phyloP scores from a whole-genome alignment of 768 basidiomycete genomes.

The Multifurca ochricompacta region DNA sequence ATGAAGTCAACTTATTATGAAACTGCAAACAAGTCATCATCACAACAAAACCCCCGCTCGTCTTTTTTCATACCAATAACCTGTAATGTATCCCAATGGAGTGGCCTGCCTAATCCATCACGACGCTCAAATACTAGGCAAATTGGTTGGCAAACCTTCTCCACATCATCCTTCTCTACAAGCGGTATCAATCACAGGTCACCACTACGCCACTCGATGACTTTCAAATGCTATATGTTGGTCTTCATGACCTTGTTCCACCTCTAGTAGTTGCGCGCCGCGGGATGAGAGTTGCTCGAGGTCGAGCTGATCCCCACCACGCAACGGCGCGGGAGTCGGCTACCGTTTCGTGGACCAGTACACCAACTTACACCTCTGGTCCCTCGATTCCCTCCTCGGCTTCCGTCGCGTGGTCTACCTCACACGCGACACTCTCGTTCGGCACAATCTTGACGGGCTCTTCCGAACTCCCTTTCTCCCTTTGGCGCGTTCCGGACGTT shows the following conservation, averaged over 20 bases:
- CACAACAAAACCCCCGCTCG: too few relatives aligned
- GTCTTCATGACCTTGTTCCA: not conserved
- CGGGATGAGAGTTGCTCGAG: constrained; percentile 33
- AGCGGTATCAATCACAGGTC: not conserved
- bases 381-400: constrained; percentile 27
- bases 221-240: constrained; percentile 12
- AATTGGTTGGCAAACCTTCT: not conserved
- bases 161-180: constrained; percentile 2
- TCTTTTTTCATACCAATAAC: too few relatives aligned
- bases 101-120: not conserved
- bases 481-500: constrained; percentile 39
- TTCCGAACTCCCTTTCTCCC: constrained; percentile 34
- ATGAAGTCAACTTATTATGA: too few relatives aligned
- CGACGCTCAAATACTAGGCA: not conserved
- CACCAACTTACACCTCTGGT: constrained; percentile 39
- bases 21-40: too few relatives aligned
- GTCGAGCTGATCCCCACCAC: constrained; percentile 34
- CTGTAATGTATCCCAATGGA: not conserved
- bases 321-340: constrained; percentile 31
- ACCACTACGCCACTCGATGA: constrained; percentile 10
- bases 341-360: constrained; percentile 35
- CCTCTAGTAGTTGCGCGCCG: constrained; percentile 21
- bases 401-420: constrained; percentile 33
- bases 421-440: constrained; percentile 37
- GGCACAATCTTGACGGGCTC: constrained; percentile 38